Evolutionary conservation across 2,329 filamentous ascomycete species (phyloP), one percentile per base, ranked within the genome.

Genomic region (Periglandula ipomoeae): DNA sequence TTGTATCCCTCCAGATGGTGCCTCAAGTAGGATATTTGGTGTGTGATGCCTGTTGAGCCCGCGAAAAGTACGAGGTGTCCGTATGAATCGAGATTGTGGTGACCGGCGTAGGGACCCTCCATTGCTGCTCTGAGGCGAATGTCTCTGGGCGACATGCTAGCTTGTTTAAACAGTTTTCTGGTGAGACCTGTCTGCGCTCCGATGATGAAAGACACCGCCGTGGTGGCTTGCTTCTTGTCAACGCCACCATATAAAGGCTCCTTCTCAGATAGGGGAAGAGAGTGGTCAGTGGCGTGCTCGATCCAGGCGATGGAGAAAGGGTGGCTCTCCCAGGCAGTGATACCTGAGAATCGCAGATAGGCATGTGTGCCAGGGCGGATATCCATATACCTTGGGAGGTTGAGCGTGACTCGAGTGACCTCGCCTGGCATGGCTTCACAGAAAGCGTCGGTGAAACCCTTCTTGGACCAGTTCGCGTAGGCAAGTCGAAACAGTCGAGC

Each of bases 31-130:
- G 89, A 87, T 26, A 97, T 80, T 64, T 95, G 89, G 65, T 97
- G 91, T 1, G 91, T 95, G 68, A 98, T 97, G 53, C 93, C 93
- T 5, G 93, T 89, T 50, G 91, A 88, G 49, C 89, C 90, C 11
- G 91, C 90, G 62, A 96, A 89, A 49, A 98, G 83, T 54, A 98
- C 79, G 40, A 84, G 82, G 39, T 94, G 93, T 35, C 93, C 91
- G 66, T 96, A 97, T 7, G 90, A 96, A 66, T 89, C 84, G 55
- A 97, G 82, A 52, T 82, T 82, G 67, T 95, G 85, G 61, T 89
- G 84, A 38, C 84, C 84, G 4, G 81, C 84, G 63, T 97, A 97
- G 1, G 93, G 91, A 0, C 93, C 93, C 69, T 97, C 93, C 52
- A 94, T 81, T 50, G 87, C 81, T 30, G 88, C 89, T 50, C 75